phyloP scores from a whole-genome alignment of 1,284 basidiomycete species.

The Ceratobasidium sp. region DNA sequence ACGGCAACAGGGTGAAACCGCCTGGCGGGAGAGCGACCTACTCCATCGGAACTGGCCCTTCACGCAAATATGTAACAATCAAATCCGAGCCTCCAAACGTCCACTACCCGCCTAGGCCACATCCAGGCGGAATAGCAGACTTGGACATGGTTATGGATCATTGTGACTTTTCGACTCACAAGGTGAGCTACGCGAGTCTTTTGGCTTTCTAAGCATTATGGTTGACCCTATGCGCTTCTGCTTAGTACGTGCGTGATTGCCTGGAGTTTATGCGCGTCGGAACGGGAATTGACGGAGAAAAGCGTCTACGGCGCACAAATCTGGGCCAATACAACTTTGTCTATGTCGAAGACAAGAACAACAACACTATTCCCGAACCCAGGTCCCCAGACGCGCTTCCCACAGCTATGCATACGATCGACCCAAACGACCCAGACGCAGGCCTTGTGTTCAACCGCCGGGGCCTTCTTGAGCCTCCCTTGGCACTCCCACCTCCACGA shows the following conservation, averaged over 20 bases:
- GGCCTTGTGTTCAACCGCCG: slow-evolving; percentile 48
- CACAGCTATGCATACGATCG: slow-evolving; percentile 23
- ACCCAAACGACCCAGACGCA: slow-evolving; percentile 49
- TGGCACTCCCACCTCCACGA: slow-evolving; percentile 50
- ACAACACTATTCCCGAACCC: slow-evolving; percentile 57
- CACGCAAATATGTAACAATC: slow-evolving; percentile 81
- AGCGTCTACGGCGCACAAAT: slow-evolving; percentile 70
- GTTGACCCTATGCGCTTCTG: slow-evolving; percentile 44
- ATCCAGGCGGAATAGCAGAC: slow-evolving; percentile 85
- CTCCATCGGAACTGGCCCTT: slow-evolving; percentile 75
- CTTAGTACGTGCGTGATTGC: slow-evolving; percentile 81
- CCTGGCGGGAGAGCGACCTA: slow-evolving; percentile 52
- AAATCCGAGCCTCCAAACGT: slow-evolving; percentile 69
- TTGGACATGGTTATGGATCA: slow-evolving; percentile 89
- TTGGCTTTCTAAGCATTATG: slow-evolving; percentile 41
- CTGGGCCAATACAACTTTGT: slow-evolving; percentile 76
- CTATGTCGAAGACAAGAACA: slow-evolving; percentile 68
- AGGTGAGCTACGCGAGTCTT: slow-evolving; percentile 65
- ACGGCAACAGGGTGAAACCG: slow-evolving; percentile 50
- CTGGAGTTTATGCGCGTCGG: slow-evolving; percentile 79
- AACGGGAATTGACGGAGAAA: slow-evolving; percentile 73
- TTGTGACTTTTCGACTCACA: slow-evolving; percentile 86
- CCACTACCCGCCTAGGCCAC: slow-evolving; percentile 86
- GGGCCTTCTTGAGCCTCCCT: slow-evolving; percentile 51
- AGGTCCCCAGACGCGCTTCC: slow-evolving; percentile 15